Evolutionary conservation across 179 eudicot species (phyloP), one percentile per base, ranked within the genome.

Genomic region (Nepenthes alata): DNA sequence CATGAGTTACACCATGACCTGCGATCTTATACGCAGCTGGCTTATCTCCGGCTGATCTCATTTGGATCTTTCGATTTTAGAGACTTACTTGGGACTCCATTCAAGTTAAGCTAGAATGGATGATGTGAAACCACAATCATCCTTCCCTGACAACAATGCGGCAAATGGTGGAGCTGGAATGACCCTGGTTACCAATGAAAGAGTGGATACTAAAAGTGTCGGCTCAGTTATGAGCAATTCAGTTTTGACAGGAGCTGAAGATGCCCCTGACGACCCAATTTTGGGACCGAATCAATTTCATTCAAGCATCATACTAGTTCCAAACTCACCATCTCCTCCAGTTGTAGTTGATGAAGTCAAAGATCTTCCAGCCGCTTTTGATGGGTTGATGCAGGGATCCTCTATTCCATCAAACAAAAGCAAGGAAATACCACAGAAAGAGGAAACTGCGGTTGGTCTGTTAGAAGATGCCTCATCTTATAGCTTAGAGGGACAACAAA

Each of bases 21-120:
- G 8, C 8, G 5, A 41, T 7, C 8, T 4, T 41, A 41, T 41
- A 41, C 0, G 6, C 45, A 4, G 45, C n/a, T n/a, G 16, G 15
- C 16, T 52, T 11, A 52, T 52, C n/a, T 52, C 7, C 1, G 11
- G 55, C 15, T 52, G 7, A 52, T 52, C 16, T 52, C 16, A 52
- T 52, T 52, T 52, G 14, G 55, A 54, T 57, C n/a, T 52, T 52
- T 13, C 9, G 4, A 35, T 57, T 37, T 11, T n/a, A 57, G 59
- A 37, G 5, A 36, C 7, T 44, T 13, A 57, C 59, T 35, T 11
- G 14, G 59, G 45, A 36, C 41, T 37, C 41, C 41, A 35, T n/a
- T 11, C 13, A 10, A 10, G 44, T 35, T 8, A 9, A 10, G 44
- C 10, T 8, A 9, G 14, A 57, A 57, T 57, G 59, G 59, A 57